These are phyloP conservation scores for Phoma sp. DNA, from an alignment of 2,329 filamentous ascomycete species.

Conservation along the genomic window DNA sequence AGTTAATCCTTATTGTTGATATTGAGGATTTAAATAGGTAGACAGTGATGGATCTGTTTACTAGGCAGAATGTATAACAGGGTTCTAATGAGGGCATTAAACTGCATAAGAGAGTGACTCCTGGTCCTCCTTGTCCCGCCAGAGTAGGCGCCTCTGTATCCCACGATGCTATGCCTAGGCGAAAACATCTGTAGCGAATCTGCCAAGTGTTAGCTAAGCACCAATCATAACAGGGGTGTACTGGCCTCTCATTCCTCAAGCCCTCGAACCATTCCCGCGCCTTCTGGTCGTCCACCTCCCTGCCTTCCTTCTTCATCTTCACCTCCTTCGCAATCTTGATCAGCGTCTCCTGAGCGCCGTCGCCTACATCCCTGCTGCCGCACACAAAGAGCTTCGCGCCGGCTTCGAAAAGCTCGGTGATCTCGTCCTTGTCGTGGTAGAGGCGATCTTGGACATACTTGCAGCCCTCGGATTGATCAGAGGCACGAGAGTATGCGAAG, in stretches of 20 bases:
- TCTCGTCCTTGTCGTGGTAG: slow-evolving; percentile 54
- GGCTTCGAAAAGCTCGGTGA: slow-evolving; percentile 54
- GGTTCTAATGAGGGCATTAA: no score
- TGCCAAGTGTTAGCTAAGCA: neutral
- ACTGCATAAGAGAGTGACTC: no score
- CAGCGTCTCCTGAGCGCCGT: slow-evolving; percentile 51
- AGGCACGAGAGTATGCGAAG: slow-evolving; percentile 63
- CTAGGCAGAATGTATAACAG: no score
- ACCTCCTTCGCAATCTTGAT: slow-evolving; percentile 54
- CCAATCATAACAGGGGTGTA: neutral
- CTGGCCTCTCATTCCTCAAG: slow-evolving; percentile 51
- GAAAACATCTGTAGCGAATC: slow-evolving; percentile 11
- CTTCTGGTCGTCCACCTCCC: slow-evolving; percentile 48
- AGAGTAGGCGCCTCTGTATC: no score
- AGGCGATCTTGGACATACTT: slow-evolving; percentile 62
- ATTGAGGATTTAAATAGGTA: no score
- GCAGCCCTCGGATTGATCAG: slow-evolving; percentile 54
- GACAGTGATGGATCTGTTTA: no score
- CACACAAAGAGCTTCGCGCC: slow-evolving; percentile 70
- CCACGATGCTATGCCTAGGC: neutral
- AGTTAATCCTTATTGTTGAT: no score
- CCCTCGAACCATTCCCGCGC: slow-evolving; percentile 55
- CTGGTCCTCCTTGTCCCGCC: no score
- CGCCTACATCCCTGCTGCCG: slow-evolving; percentile 60
- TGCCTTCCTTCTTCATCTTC: slow-evolving; percentile 48